Evolutionary conservation across 345 rosid species (phyloP).

Genomic region (Arabis hirsuta): DNA sequence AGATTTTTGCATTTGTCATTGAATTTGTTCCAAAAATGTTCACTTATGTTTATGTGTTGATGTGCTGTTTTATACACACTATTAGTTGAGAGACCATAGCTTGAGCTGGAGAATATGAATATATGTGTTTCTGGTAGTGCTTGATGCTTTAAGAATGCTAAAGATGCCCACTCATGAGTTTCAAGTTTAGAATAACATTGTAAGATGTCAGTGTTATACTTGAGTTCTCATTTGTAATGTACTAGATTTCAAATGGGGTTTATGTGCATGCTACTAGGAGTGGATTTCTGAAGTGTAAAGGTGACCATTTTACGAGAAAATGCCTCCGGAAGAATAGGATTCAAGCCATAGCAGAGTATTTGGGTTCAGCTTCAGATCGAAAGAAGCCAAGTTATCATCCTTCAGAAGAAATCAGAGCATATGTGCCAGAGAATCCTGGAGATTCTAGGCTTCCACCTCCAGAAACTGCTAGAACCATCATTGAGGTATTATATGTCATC

Average conservation of each 20-base stretch:
- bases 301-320: conserved; percentile 47
- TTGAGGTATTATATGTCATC: conserved; percentile 73
- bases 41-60: neutral
- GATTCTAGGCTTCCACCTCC: conserved; percentile 67
- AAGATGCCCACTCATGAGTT: neutral
- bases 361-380: conserved; percentile 67
- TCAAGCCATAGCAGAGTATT: conserved; percentile 66
- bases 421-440: conserved; percentile 45
- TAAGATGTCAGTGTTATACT: neutral
- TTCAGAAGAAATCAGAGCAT: conserved; percentile 69
- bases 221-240: neutral
- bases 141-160: neutral
- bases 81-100: neutral
- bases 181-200: neutral
- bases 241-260: conserved; percentile 2
- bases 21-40: neutral
- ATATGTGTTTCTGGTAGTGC: neutral
- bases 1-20: neutral
- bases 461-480: conserved; percentile 76
- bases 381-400: conserved; percentile 73
- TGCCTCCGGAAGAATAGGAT: conserved; percentile 51
- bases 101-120: neutral
- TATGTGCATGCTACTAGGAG: conserved; percentile 43
- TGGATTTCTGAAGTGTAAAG: conserved; percentile 49
- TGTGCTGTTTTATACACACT: neutral